Conservation (phyloP, 345 rosid species). For the Clausena lansium region DNA sequence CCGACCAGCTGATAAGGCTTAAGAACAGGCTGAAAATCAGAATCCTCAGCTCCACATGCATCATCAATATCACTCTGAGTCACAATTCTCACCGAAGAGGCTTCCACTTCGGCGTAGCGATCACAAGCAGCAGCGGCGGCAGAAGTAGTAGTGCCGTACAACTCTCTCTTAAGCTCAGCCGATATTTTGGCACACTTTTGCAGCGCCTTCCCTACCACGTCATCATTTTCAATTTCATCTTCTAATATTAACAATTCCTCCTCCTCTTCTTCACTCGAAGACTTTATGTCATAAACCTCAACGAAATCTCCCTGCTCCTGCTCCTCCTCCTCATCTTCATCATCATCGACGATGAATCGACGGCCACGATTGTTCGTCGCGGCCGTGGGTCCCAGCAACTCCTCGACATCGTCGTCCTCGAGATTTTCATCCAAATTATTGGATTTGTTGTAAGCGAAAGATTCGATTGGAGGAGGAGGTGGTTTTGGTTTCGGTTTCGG, state of each 20-base stretch:
- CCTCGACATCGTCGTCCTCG: constrained; percentile 46
- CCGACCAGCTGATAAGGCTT: constrained; percentile 96
- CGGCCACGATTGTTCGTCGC: constrained; percentile 42
- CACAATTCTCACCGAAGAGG: constrained; percentile 78
- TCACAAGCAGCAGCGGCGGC: constrained; percentile 57
- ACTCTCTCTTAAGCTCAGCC: constrained; percentile 63
- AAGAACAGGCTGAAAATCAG: constrained; percentile 80
- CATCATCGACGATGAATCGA: constrained; percentile 76
- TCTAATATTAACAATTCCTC: constrained; percentile 15
- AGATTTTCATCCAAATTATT: constrained; percentile 38
- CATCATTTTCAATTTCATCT: constrained; percentile 48
- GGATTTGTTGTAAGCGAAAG: constrained; percentile 58
- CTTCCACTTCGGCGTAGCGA: constrained; percentile 78
- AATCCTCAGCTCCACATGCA: constrained; percentile 70
- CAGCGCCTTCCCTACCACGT: constrained; percentile 85
- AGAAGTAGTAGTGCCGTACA: constrained; percentile 62
- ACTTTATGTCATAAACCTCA: constrained; percentile 43
- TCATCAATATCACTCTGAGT: constrained; percentile 85
- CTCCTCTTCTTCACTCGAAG: constrained; percentile 46
- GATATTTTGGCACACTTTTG: constrained; percentile 89
- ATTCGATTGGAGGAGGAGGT: constrained; percentile 72
- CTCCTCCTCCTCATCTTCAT: constrained; percentile 39
- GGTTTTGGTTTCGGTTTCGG: constrained; percentile 8
- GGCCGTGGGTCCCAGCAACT: neutral
- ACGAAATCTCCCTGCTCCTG: constrained; percentile 26